Evolutionary conservation across 805 yeast species (phyloP), one percentile per base, ranked within the genome.

Genomic region (Hanseniaspora pseudoguilliermondii): DNA sequence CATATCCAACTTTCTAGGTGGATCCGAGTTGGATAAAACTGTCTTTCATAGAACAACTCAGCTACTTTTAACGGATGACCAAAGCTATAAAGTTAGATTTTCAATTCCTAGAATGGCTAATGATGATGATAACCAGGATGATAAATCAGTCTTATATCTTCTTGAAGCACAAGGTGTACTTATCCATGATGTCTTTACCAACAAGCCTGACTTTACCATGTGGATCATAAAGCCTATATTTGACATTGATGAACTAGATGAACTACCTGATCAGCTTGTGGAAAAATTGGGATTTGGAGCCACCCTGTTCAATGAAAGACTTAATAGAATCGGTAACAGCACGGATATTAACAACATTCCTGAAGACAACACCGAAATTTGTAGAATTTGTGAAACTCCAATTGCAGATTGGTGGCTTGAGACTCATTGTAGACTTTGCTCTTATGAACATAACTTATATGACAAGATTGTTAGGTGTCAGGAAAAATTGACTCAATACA

Each of bases 381-480:
- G 99, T 67, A 77, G 96, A 49, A 89, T 93, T 29, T 93, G 99
- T 69, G 99, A 93, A 64, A 81, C 82, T 34, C 78, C 78, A 49
- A 82, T 89, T n/a, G 96, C 95, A 4, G 85, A 89, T 4, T 93
- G 98, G 98, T 93, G 95, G 84, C 73, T 93, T 41, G 98, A 91
- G 62, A 77, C 83, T 50, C 99, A 93, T 69, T 83, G 91, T 1
- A 93, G 89, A 64, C 71, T 86, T 48, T 93, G 99, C 63, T 73
- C 86, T 32, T 78, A 86, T 38, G 97, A 90, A 66, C 95, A 89
- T 69, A 78, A 82, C 62, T 79, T 85, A 11, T 89, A 83, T 63
- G 89, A 88, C 61, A 82, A 82, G 36, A 80, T 91, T 10, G 69
- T 77, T 3, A 96, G 90, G 54, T 96, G 87, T 55, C 74, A 77